phyloP scores from a whole-genome alignment of 306 rosid species.

The Rosa multiflora region DNA sequence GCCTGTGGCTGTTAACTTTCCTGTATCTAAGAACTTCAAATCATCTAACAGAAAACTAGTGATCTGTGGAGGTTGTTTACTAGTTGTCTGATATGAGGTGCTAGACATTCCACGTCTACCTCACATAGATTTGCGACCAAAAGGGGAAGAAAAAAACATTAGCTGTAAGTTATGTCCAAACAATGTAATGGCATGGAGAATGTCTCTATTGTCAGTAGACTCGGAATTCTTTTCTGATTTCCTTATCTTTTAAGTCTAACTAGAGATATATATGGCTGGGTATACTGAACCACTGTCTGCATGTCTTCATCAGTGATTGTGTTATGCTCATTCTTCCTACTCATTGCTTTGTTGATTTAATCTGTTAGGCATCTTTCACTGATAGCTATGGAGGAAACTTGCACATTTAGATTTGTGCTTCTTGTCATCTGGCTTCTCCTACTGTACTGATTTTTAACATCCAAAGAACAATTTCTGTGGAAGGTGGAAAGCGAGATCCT shows the following conservation, averaged over 20 bases:
- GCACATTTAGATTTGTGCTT: conserved; percentile 34
- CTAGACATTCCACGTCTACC: neutral
- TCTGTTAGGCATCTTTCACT: conserved; percentile 60
- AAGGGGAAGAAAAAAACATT: neutral
- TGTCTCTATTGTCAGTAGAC: neutral
- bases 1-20: too few species aligned
- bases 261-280: neutral
- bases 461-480: conserved; percentile 7
- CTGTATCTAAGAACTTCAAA: too few species aligned
- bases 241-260: neutral
- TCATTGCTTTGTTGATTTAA: neutral
- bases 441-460: conserved; percentile 1
- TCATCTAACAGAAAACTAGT: too few species aligned
- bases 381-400: conserved; percentile 83
- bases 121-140: neutral
- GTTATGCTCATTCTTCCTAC: conserved; percentile 7
- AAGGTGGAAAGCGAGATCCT: conserved; percentile 16
- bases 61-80: neutral
- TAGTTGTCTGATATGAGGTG: neutral
- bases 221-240: neutral
- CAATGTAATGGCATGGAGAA: neutral
- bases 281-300: neutral
- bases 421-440: conserved; percentile 10
- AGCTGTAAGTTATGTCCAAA: neutral
- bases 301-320: neutral